phyloP scores from a whole-genome alignment of 1,284 basidiomycete species.

The Bondarzewia mesenterica region DNA sequence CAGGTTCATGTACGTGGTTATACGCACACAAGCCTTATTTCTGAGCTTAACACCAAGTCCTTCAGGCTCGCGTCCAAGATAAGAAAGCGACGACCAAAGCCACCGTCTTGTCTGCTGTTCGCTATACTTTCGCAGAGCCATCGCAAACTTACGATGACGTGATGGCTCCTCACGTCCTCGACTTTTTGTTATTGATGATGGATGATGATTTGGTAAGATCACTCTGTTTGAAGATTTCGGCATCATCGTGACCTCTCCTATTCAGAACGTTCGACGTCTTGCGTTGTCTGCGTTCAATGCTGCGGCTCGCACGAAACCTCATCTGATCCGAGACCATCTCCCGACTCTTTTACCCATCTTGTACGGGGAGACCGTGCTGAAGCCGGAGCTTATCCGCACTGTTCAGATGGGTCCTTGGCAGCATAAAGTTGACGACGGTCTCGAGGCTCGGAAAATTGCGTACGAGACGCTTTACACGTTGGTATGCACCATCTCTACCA shows the following conservation, averaged over 20 bases:
- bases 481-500: constrained; percentile 34
- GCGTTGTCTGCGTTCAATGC: constrained; percentile 89
- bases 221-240: not conserved
- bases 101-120: constrained; percentile 88
- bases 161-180: constrained; percentile 77
- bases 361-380: constrained; percentile 80
- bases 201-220: constrained; percentile 75
- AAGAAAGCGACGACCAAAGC: constrained; percentile 70
- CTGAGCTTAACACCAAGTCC: not conserved
- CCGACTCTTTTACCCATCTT: constrained; percentile 70
- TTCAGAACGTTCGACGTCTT: constrained; percentile 77
- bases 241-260: constrained; percentile 4
- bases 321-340: constrained; percentile 85
- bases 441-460: constrained; percentile 92
- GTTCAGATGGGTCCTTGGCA: constrained; percentile 99
- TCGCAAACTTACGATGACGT: constrained; percentile 82
- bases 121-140: constrained; percentile 92
- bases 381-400: constrained; percentile 78
- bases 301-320: constrained; percentile 89
- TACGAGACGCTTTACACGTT: constrained; percentile 97
- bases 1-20: constrained; percentile 70
- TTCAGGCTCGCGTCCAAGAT: constrained; percentile 60
- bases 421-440: constrained; percentile 88
- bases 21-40: not conserved
- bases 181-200: constrained; percentile 84